Percentiles rank a stretch among this genome's conserved stretches.
Conservation (phyloP, 352 stramenopile genomes). For the Globisporangium apiculatum region DNA sequence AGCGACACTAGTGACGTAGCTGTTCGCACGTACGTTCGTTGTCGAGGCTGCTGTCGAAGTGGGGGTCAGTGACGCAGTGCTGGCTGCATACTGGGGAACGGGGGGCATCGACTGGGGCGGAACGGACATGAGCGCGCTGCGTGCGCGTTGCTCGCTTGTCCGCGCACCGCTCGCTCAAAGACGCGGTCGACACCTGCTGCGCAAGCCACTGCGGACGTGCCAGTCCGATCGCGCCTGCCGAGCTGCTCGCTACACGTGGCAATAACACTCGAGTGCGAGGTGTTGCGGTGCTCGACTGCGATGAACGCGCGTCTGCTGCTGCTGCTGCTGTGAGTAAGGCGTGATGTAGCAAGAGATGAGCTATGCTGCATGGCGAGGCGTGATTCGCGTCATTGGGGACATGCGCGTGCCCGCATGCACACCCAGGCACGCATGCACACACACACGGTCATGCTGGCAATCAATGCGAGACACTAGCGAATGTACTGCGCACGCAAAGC, state of each 20-base stretch:
- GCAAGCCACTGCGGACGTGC: too few species aligned
- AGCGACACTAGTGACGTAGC: not conserved
- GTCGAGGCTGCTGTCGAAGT: slow-evolving; percentile 10
- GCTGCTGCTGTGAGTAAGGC: not conserved
- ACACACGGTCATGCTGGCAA: not conserved
- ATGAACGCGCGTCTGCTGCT: not conserved
- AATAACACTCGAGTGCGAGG: too few species aligned
- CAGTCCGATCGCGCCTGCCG: too few species aligned
- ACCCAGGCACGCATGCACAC: not conserved
- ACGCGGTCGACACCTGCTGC: too few species aligned
- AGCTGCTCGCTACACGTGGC: too few species aligned
- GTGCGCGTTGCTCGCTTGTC: too few species aligned
- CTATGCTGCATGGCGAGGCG: too few species aligned
- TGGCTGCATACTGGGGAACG: slow-evolving; percentile 64
- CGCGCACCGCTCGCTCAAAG: too few species aligned
- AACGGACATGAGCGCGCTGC: slow-evolving; percentile 38
- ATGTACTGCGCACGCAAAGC: not conserved
- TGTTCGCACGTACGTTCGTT: slow-evolving; percentile 8
- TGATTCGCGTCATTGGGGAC: not conserved
- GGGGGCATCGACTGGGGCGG: slow-evolving; percentile 66
- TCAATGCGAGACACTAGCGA: too few species aligned
- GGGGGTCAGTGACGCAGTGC: slow-evolving; percentile 30
- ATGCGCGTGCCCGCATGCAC: not conserved
- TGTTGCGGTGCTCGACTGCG: too few species aligned
- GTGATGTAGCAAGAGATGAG: not conserved